Evolutionary conservation across 768 basidiomycete genomes (phyloP), one percentile per base, ranked within the genome.

Genomic region (Trametes elegans): DNA sequence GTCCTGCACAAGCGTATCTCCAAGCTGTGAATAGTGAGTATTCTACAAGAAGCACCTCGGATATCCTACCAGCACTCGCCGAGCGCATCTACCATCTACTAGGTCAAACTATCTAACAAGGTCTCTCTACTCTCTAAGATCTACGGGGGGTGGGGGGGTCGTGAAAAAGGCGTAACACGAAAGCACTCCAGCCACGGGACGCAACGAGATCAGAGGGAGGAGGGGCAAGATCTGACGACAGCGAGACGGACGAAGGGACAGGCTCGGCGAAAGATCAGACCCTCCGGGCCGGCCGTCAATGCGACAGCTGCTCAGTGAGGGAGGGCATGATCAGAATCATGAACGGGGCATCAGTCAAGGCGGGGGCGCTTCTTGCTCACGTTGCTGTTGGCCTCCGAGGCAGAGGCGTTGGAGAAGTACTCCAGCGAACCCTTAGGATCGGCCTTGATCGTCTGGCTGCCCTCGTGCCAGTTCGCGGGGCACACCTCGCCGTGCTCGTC

Each of bases 401-500:
- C 55, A 16, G 58, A 62, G 19, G 68, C 66, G 4, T 64, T 49
- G 24, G 70, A 54, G 64, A 93, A 93, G 70, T 91, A 93, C 60
- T 91, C 89, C 35, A 88, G 73, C 55, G 86, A 84, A 23, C 73
- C 83, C 49, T 78, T 75, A 7, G 88, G 87, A 70, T 91, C 84
- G 24, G 88, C 76, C 70, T 91, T 92, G 76, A 93, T 91, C 39
- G 91, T 91, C 74, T 84, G 84, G 54, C 74, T 72, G 31, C 90
- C 89, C 65, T 91, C 85, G 14, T 76, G 84, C 93, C 93, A 96
- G 72, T 90, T 91, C 11, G 84, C 87, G 14, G 93, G 94, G 77
- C 93, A 96, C 19, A 94, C 93, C 69, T 97, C 93, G 23, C 94
- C 94, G 66, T 93, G 81, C 69, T 85, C 76, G 57, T 96, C 93